These are phyloP conservation scores for Diaporthe amygdali DNA, from an alignment of 2,329 filamentous ascomycete genomes.

Conservation along the genomic window DNA sequence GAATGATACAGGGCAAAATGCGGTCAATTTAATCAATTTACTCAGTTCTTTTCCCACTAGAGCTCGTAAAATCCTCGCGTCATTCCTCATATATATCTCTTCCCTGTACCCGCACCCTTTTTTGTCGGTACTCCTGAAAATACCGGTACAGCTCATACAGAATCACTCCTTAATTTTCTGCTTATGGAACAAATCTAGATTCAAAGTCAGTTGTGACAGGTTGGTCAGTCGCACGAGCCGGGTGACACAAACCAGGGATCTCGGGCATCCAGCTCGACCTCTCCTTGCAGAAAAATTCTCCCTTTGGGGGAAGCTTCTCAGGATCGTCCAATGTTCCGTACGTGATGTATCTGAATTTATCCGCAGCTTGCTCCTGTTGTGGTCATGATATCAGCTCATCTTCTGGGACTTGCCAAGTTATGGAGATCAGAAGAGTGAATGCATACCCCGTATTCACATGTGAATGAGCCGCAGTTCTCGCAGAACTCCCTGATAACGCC, in stretches of 20 bases:
- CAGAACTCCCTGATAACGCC: slow-evolving; percentile 40
- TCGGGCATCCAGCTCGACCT: slow-evolving; percentile 56
- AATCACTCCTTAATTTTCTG: slow-evolving; percentile 46
- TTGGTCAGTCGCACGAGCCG: not conserved
- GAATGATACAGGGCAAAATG: not conserved
- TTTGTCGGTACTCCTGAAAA: no score
- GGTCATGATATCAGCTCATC: not conserved
- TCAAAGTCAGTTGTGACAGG: not conserved
- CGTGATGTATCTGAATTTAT: slow-evolving; percentile 48
- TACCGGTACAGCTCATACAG: no score
- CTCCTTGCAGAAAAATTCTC: slow-evolving; percentile 58
- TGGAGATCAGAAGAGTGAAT: not conserved
- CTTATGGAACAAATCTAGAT: slow-evolving; percentile 49
- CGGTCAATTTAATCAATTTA: not conserved
- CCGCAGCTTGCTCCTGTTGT: slow-evolving; percentile 45
- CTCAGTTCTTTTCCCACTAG: not conserved
- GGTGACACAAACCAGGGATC: slow-evolving; percentile 43
- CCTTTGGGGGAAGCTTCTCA: slow-evolving; percentile 54
- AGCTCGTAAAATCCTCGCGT: not conserved
- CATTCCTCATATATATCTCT: not conserved
- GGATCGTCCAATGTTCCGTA: slow-evolving; percentile 56
- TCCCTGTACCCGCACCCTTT: not conserved
- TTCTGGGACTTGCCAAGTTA: not conserved
- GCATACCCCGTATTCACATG: slow-evolving; percentile 40
- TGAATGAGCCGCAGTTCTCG: slow-evolving; percentile 35